Evolutionary conservation across 805 yeast species (phyloP).

Genomic region (Starmerella davenportii): DNA sequence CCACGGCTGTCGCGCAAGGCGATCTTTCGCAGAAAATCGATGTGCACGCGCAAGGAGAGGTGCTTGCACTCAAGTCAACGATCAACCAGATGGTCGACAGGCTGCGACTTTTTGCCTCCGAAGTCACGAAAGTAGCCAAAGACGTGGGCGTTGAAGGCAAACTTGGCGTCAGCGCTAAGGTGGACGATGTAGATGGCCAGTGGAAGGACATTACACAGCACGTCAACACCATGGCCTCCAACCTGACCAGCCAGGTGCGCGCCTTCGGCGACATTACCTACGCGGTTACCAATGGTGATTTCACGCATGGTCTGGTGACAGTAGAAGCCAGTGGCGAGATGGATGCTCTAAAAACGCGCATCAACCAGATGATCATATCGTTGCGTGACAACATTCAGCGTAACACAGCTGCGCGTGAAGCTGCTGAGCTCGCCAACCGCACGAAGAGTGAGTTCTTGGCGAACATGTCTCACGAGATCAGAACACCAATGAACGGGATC

Average conservation of each 20-base stretch:
- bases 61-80: conserved; percentile 65
- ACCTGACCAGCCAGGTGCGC: conserved; percentile 77
- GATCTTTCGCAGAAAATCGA: conserved; percentile 70
- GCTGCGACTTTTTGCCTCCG: conserved; percentile 69
- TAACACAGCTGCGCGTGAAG: conserved; percentile 85
- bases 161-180: conserved; percentile 82
- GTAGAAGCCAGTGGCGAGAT: conserved; percentile 87
- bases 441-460: conserved; percentile 84
- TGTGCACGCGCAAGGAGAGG: conserved; percentile 83
- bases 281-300: conserved; percentile 87
- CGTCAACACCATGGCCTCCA: conserved; percentile 88
- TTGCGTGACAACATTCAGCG: conserved; percentile 78
- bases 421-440: conserved; percentile 77
- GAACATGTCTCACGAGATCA: conserved; percentile 70
- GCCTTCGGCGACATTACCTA: conserved; percentile 89
- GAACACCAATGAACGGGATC: conserved; percentile 87
- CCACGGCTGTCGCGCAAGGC: conserved; percentile 84
- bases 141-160: conserved; percentile 91
- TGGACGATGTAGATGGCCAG: conserved; percentile 72
- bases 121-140: conserved; percentile 75
- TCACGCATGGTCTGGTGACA: conserved; percentile 62
- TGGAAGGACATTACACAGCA: conserved; percentile 87
- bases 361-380: conserved; percentile 69
- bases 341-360: conserved; percentile 39
- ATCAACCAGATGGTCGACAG: conserved; percentile 89